phyloP scores from a whole-genome alignment of 345 rosid genomes.

The Crucihimalaya himalaica region DNA sequence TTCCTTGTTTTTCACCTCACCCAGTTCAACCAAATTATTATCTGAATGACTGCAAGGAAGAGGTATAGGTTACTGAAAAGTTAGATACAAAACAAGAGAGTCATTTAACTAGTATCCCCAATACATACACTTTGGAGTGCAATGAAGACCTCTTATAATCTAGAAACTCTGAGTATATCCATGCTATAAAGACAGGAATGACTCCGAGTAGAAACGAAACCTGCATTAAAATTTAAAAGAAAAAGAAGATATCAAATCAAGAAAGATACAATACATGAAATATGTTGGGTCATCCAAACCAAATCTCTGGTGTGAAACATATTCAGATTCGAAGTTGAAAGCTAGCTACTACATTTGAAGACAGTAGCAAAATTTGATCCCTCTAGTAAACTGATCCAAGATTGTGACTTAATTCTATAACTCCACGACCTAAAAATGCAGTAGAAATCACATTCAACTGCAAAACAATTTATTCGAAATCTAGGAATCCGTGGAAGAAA shows the following conservation, averaged over 20 bases:
- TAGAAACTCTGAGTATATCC: slow-evolving; percentile 83
- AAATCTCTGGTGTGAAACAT: neutral
- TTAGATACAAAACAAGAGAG: neutral
- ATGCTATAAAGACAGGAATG: slow-evolving; percentile 75
- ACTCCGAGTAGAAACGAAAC: slow-evolving; percentile 87
- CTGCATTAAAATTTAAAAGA: slow-evolving; percentile 44
- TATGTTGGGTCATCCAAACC: neutral
- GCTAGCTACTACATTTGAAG: slow-evolving; percentile 20
- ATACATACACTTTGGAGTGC: slow-evolving; percentile 77
- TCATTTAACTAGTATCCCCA: neutral
- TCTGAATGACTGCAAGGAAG: slow-evolving; percentile 80
- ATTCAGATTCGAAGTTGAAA: neutral
- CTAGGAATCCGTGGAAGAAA: neutral
- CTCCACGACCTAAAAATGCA: neutral
- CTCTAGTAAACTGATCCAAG: neutral
- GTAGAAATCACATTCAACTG: slow-evolving; percentile 1
- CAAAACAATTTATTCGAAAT: slow-evolving; percentile 10
- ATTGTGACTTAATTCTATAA: neutral
- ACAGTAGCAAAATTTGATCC: neutral
- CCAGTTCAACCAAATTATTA: slow-evolving; percentile 78
- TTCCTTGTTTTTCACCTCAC: slow-evolving; percentile 61
- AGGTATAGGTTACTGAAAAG: neutral
- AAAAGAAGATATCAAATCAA: neutral
- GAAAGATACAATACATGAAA: neutral
- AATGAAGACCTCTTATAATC: slow-evolving; percentile 64